Percentiles rank a stretch among this genome's conserved stretches.
Evolutionary conservation across 805 yeast species (phyloP).

Genomic region (Yarrowia alimentaria): DNA sequence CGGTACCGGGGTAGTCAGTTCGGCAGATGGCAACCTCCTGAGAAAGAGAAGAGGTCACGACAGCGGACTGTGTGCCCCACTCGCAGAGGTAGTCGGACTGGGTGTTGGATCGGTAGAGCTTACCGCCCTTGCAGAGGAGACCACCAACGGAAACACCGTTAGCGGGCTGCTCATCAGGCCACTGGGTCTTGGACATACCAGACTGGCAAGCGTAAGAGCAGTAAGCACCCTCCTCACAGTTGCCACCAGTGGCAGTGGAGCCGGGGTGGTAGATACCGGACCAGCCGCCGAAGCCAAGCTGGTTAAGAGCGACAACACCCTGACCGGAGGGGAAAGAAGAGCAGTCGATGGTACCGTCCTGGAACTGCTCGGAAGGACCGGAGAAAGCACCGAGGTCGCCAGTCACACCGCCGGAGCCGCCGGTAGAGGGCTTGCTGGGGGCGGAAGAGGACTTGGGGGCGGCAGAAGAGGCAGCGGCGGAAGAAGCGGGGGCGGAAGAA

Average conservation of each 20-base stretch:
- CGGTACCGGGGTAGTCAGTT: slow-evolving; percentile 99
- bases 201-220: slow-evolving; percentile 98
- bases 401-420: slow-evolving; percentile 35
- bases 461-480: slow-evolving; percentile 39
- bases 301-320: slow-evolving; percentile 75
- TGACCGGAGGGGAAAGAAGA: slow-evolving; percentile 71
- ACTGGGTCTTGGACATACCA: slow-evolving; percentile 98
- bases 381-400: slow-evolving; percentile 63
- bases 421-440: slow-evolving; percentile 38
- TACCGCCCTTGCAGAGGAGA: slow-evolving; percentile 77
- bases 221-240: slow-evolving; percentile 85
- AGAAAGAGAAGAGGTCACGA: slow-evolving; percentile 60
- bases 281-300: slow-evolving; percentile 78
- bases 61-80: slow-evolving; percentile 76
- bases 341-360: slow-evolving; percentile 72
- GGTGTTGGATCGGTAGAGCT: slow-evolving; percentile 76
- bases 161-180: slow-evolving; percentile 86
- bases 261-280: slow-evolving; percentile 62
- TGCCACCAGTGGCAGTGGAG: slow-evolving; percentile 53
- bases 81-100: slow-evolving; percentile 70
- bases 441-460: slow-evolving; percentile 40
- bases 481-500: slow-evolving; percentile 34
- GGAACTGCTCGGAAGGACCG: slow-evolving; percentile 59
- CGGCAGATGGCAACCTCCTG: slow-evolving; percentile 86
- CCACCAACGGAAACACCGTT: slow-evolving; percentile 95